Base-by-base conservation (phyloP, 1,284 basidiomycete genomes). In the Hemileia vastatrix region DNA sequence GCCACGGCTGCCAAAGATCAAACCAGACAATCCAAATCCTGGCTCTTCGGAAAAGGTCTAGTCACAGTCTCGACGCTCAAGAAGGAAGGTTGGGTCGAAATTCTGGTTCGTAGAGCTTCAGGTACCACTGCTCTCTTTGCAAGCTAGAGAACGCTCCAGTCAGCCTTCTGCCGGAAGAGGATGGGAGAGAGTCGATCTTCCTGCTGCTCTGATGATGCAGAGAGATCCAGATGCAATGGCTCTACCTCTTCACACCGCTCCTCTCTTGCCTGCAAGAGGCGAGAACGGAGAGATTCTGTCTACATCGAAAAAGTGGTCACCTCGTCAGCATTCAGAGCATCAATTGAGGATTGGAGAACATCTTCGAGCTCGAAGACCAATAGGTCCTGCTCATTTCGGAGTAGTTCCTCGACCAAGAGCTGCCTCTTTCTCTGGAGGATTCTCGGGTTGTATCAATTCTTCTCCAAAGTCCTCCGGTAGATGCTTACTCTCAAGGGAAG, bases 111-210 rank as follows among this genome's bases (percentile, higher is more conserved):
- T 21, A 70, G 74, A 15, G 69, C 74, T 1, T 73, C 73, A 6
- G 74, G 74, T 18, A 73, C 71, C 2, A 67, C 67, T 4, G 67
- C 69, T 13, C 64, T 63, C 64, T 75, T 3, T 66, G 67, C 67
- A 74, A 74, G 66, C 60, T 74, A 19, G 74, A 75, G 56, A 75
- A 75, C 51, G 64, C 65, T 18, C 66, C 71, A 9, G 58, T 63
- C 19, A 61, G 62, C 9, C 66, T 66, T 4, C 54, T 70, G 15
- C 67, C 67, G 5, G 68, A 69, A n/a, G 70, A 71, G 54, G 69
- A 69, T 27, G 67, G 67, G 66, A 68, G 27, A 64, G 64, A 53
- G 58, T 67, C 4, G 68, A 68, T 50, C 56, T 72, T 15, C 67
- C 70, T 2, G 70, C 70, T 2, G 51, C 66, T 48, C 64, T 70